Percentiles rank a stretch among this genome's conserved stretches.
Evolutionary conservation across 208 protist genomes (phyloP).

Genomic region (Trypanosoma platydactyli): DNA sequence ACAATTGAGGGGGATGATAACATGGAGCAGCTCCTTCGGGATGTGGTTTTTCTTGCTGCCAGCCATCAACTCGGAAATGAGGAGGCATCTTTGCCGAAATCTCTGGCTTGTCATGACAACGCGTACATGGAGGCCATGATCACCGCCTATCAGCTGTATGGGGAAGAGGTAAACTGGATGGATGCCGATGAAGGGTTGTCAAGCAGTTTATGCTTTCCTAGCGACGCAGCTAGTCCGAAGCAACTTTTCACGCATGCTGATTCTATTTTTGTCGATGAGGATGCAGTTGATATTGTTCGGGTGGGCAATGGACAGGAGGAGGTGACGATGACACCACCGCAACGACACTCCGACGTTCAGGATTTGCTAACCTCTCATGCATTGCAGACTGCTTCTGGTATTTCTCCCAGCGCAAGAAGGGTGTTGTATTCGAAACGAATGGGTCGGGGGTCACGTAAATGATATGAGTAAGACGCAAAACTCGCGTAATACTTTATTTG

Average conservation of each 20-base stretch:
- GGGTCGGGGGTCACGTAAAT: background rate
- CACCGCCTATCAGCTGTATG: conserved; percentile 15
- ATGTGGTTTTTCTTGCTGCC: conserved; percentile 16
- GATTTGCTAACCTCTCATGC: background rate
- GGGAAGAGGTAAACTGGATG: background rate
- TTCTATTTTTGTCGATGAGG: background rate
- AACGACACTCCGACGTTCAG: background rate
- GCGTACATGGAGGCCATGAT: conserved; percentile 17
- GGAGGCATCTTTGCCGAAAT: background rate
- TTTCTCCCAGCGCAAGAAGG: background rate
- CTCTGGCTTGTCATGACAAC: conserved; percentile 4
- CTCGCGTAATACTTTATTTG: background rate
- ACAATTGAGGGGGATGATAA: conserved; percentile 7
- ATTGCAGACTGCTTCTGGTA: background rate
- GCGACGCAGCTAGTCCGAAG: background rate
- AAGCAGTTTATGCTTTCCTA: background rate
- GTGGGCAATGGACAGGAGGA: background rate
- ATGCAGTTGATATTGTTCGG: background rate
- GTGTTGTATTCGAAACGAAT: background rate
- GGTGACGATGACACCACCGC: background rate
- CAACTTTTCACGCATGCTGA: background rate
- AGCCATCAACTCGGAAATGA: background rate
- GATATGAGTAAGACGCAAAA: background rate
- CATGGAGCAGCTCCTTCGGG: background rate
- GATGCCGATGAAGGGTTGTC: background rate